These are phyloP conservation scores for Aspergillus campestris DNA, from an alignment of 495 filamentous ascomycete species.

Conservation along the genomic window DNA sequence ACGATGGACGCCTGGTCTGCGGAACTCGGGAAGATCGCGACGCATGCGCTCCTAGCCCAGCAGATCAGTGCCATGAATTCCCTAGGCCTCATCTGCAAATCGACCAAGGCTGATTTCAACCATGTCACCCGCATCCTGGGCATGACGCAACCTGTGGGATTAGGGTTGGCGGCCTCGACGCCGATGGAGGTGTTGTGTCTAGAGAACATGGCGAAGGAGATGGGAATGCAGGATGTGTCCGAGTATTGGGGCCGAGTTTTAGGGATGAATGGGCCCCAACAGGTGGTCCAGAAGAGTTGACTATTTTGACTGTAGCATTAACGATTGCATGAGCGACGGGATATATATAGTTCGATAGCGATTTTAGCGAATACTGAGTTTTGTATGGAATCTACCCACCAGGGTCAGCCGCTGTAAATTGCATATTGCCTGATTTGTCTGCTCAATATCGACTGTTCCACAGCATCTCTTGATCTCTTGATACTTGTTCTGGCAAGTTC, in stretches of 20 bases:
- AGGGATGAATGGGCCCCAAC: slow-evolving; percentile 57
- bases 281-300: too few relatives aligned
- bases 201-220: slow-evolving; percentile 56
- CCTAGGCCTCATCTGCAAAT: slow-evolving; percentile 63
- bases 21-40: slow-evolving; percentile 66
- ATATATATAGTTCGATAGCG: too few relatives aligned
- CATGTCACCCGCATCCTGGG: slow-evolving; percentile 58
- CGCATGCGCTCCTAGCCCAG: slow-evolving; percentile 70
- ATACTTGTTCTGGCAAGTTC: too few relatives aligned
- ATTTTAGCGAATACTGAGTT: too few relatives aligned
- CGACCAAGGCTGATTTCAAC: slow-evolving; percentile 59
- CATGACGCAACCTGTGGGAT: slow-evolving; percentile 54
- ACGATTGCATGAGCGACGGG: too few relatives aligned
- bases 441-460: too few relatives aligned
- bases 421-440: too few relatives aligned
- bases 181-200: slow-evolving; percentile 68
- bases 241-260: slow-evolving; percentile 61
- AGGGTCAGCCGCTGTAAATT: too few relatives aligned
- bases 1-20: slow-evolving; percentile 70
- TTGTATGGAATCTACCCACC: too few relatives aligned
- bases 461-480: too few relatives aligned
- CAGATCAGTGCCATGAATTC: slow-evolving; percentile 70
- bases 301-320: too few relatives aligned
- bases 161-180: slow-evolving; percentile 63
- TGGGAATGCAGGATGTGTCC: slow-evolving; percentile 59